Conservation (phyloP, 192 early-diverging fungal genomes). For the Phycomyces blakesleeanus region DNA sequence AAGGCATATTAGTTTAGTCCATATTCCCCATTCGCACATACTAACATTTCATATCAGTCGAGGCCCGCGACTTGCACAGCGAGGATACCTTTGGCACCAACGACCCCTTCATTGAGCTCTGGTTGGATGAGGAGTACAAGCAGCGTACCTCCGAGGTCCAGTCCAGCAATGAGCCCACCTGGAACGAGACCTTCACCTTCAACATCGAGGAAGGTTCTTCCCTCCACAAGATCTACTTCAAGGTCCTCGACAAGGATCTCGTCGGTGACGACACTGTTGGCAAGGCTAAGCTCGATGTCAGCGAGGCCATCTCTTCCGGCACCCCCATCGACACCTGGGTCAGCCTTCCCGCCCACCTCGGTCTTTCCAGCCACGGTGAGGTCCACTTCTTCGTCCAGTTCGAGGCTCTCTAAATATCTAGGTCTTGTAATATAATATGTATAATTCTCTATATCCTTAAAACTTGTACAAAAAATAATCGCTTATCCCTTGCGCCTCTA, state of each 20-base stretch:
- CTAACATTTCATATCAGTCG: not conserved
- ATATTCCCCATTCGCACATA: too few species aligned
- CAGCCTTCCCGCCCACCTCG: constrained; percentile 23
- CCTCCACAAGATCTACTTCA: constrained; percentile 13
- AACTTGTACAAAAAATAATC: too few species aligned
- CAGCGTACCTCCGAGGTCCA: constrained; percentile 18
- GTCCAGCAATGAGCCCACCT: constrained; percentile 20
- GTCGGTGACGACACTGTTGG: constrained; percentile 22
- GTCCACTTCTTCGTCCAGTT: constrained; percentile 14
- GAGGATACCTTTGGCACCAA: constrained; percentile 20
- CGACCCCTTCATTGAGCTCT: constrained; percentile 23
- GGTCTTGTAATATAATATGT: too few species aligned
- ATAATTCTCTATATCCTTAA: too few species aligned
- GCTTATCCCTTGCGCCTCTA: too few species aligned
- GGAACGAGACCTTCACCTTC: constrained; percentile 34
- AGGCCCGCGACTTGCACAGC: constrained; percentile 20
- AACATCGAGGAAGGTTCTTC: constrained; percentile 7
- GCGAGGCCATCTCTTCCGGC: constrained; percentile 2
- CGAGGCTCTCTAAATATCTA: not conserved
- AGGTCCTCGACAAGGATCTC: constrained; percentile 26
- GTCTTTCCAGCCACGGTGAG: constrained; percentile 17
- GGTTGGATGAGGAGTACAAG: constrained; percentile 28
- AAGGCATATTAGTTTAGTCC: too few species aligned
- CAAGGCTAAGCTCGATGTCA: constrained; percentile 17
- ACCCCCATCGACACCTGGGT: constrained; percentile 13